These are phyloP conservation scores for Mucor sp. DNA, from an alignment of 371 early-diverging fungal genomes.

Conservation along the genomic window DNA sequence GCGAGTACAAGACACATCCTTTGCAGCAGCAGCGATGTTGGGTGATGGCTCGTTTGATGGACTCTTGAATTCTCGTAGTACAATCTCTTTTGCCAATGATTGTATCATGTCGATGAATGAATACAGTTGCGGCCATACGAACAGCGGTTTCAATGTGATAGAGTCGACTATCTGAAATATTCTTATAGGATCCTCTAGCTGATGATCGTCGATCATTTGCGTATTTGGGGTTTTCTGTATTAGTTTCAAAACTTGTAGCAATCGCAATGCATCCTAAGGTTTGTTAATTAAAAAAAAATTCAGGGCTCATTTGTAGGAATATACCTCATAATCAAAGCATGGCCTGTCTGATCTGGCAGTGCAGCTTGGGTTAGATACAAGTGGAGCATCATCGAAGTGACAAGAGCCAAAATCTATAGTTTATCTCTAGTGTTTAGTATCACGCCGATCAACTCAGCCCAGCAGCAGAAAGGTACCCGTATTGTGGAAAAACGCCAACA, in stretches of 20 bases:
- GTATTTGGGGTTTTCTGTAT: neutral
- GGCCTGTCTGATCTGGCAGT: neutral
- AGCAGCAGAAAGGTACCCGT: conserved; percentile 16
- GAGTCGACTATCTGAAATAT: conserved; percentile 51
- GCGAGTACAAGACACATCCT: conserved; percentile 26
- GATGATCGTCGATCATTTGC: neutral
- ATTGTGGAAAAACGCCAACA: conserved; percentile 59
- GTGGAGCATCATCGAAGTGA: neutral
- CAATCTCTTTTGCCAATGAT: neutral
- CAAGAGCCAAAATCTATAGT: neutral
- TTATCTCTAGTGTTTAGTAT: neutral
- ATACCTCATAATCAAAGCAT: neutral
- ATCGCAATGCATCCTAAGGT: neutral
- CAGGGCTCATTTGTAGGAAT: neutral
- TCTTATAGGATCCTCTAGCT: conserved; percentile 20
- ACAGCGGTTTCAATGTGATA: conserved; percentile 28
- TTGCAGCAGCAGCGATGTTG: neutral
- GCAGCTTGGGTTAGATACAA: neutral
- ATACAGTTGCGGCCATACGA: conserved; percentile 40
- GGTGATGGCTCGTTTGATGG: neutral
- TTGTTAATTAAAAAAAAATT: neutral
- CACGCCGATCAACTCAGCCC: neutral
- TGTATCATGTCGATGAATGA: conserved; percentile 2
- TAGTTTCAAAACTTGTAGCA: neutral
- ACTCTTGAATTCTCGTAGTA: conserved; percentile 10